A percentile compares a stretch with the other conserved stretches of the same genome.
These are phyloP conservation scores for Pezicula carpinea DNA, from an alignment of 2,329 filamentous ascomycete species.

Conservation along the genomic window DNA sequence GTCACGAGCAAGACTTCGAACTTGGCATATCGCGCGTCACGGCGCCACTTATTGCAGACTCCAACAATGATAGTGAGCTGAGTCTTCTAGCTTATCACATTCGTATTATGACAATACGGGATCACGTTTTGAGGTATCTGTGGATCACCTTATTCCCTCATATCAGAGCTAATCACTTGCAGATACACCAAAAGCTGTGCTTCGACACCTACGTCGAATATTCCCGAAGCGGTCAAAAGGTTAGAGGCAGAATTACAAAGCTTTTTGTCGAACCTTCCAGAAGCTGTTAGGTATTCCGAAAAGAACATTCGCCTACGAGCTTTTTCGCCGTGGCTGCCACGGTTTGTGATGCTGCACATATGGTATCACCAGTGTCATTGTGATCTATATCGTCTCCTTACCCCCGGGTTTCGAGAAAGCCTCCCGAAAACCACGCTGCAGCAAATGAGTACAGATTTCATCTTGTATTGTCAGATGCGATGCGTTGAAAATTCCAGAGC, in stretches of 20 bases:
- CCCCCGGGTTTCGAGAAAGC: background rate
- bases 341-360: slow-evolving; percentile 1
- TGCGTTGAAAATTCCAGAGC: background rate
- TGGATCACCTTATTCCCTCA: background rate
- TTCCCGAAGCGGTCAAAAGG: background rate
- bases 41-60: background rate
- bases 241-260: background rate
- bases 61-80: background rate
- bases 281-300: background rate
- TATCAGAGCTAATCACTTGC: background rate
- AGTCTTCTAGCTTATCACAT: slow-evolving; percentile 2
- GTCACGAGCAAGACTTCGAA: background rate
- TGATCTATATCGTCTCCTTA: slow-evolving; percentile 1
- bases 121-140: background rate
- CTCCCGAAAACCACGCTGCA: background rate
- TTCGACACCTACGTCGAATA: background rate
- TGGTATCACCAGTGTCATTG: slow-evolving; percentile 1
- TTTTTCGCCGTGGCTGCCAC: background rate
- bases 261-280: background rate
- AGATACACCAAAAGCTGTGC: slow-evolving; percentile 1
- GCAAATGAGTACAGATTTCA: background rate
- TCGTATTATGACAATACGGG: background rate
- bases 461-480: background rate
- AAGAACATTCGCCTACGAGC: background rate
- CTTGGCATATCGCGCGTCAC: background rate